Conservation (phyloP, 371 early-diverging fungal genomes). For the Haplosporangium sp. region DNA sequence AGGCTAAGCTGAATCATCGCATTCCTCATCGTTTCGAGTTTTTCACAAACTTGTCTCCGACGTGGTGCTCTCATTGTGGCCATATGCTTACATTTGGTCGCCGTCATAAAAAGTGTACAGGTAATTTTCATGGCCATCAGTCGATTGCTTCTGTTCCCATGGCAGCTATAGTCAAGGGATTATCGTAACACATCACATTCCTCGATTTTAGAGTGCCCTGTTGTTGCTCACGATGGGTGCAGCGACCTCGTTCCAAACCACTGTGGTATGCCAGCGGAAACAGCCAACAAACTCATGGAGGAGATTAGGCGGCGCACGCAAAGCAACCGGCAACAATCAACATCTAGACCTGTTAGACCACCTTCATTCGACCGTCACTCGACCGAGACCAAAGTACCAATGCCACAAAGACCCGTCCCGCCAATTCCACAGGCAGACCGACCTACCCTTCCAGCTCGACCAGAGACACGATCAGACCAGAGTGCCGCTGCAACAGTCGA, state of each 20-base stretch:
- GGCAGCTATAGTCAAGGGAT: not conserved
- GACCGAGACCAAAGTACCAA: conserved; percentile 4
- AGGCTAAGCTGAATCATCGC: conserved; percentile 78
- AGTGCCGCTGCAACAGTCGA: conserved; percentile 36
- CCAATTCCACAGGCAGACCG: conserved; percentile 15
- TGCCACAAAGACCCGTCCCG: conserved; percentile 47
- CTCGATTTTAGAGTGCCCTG: conserved; percentile 70
- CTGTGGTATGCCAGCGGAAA: conserved; percentile 87
- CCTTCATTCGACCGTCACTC: not conserved
- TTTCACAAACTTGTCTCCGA: conserved; percentile 77
- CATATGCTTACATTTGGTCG: conserved; percentile 85
- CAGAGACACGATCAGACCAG: conserved; percentile 6
- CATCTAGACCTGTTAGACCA: not conserved
- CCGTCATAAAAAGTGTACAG: conserved; percentile 69
- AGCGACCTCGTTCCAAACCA: conserved; percentile 84
- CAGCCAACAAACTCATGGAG: conserved; percentile 81
- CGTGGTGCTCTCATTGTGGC: conserved; percentile 97
- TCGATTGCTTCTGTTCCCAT: not conserved
- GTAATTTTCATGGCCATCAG: conserved; percentile 28
- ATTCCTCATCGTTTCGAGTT: conserved; percentile 91
- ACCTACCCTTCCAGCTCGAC: no score
- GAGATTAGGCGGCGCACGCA: conserved; percentile 61
- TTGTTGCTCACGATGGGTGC: conserved; percentile 86
- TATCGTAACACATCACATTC: not conserved
- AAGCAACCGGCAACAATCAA: conserved; percentile 16